Percentiles rank a stretch among this genome's conserved stretches.
Conservation (phyloP, 2,329 filamentous ascomycete genomes). For the Xylaria sp. region DNA sequence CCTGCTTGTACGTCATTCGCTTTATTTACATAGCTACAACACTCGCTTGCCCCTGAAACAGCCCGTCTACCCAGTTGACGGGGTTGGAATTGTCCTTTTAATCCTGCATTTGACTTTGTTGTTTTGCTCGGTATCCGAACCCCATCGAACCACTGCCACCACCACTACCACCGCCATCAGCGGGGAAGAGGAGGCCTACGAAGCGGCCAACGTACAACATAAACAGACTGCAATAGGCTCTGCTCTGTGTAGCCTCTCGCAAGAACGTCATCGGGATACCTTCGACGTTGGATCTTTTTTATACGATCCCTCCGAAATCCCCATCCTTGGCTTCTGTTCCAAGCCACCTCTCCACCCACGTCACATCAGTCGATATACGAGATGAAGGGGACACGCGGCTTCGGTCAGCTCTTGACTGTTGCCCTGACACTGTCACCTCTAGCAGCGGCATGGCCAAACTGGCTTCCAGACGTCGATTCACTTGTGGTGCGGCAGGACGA, state of each 20-base stretch:
- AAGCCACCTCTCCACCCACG: conserved; percentile 14
- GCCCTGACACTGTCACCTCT: conserved; percentile 56
- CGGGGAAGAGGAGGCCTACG: conserved; percentile 11
- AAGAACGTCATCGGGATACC: background rate
- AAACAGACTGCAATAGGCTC: conserved; percentile 4
- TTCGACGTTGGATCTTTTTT: conserved; percentile 11
- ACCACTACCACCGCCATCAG: too few species aligned
- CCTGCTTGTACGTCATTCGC: conserved; percentile 33
- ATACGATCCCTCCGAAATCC: conserved; percentile 13
- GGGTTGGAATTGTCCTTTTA: conserved; percentile 25
- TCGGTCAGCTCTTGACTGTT: conserved; percentile 52
- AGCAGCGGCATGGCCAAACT: conserved; percentile 59
- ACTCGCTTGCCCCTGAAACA: conserved; percentile 30
- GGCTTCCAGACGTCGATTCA: conserved; percentile 56
- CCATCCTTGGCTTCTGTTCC: conserved; percentile 12
- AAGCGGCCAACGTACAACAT: conserved; percentile 8
- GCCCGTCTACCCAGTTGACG: conserved; percentile 21
- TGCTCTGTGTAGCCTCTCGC: background rate
- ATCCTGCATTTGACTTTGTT: conserved; percentile 24
- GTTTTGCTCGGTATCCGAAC: conserved; percentile 22
- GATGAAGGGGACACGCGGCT: conserved; percentile 54
- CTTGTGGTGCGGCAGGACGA: conserved; percentile 55
- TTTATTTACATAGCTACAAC: conserved; percentile 26
- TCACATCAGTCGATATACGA: conserved; percentile 35
- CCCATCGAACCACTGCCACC: conserved; percentile 13